phyloP scores from a whole-genome alignment of 1,284 basidiomycete species.

The Ganoderma lucidum region DNA sequence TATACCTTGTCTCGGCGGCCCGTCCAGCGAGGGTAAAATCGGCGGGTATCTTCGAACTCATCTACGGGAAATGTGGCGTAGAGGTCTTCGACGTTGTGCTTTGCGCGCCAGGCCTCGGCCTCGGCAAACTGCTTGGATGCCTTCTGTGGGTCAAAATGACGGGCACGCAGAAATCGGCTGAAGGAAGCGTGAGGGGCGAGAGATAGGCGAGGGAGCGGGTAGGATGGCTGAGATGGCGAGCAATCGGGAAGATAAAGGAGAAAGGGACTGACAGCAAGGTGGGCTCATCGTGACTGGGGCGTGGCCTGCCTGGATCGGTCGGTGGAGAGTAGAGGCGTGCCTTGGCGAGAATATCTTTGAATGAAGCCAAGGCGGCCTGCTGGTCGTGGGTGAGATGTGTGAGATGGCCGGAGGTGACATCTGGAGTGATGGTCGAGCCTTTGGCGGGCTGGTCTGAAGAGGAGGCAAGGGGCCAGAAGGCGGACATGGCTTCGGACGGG shows the following conservation, averaged over 20 bases:
- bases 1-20: slow-evolving; percentile 73
- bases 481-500: slow-evolving; percentile 21
- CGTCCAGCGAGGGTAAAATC: slow-evolving; percentile 82
- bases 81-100: slow-evolving; percentile 66
- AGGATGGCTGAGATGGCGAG: slow-evolving; percentile 59
- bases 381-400: slow-evolving; percentile 60
- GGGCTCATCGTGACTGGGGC: slow-evolving; percentile 67
- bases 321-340: slow-evolving; percentile 59
- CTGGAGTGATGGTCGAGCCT: slow-evolving; percentile 33
- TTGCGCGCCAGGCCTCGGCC: slow-evolving; percentile 69
- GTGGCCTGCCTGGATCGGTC: slow-evolving; percentile 25
- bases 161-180: slow-evolving; percentile 81
- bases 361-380: slow-evolving; percentile 53
- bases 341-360: slow-evolving; percentile 59
- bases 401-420: slow-evolving; percentile 57
- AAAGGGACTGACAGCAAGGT: slow-evolving; percentile 43
- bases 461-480: slow-evolving; percentile 20
- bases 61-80: slow-evolving; percentile 63
- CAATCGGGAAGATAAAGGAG: not conserved
- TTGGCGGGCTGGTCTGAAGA: slow-evolving; percentile 26
- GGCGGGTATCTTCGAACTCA: slow-evolving; percentile 67
- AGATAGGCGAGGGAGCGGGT: not conserved
- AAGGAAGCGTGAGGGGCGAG: not conserved
- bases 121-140: slow-evolving; percentile 76
- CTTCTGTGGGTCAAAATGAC: slow-evolving; percentile 66